Percentiles rank a stretch among this genome's conserved stretches.
Conservation (phyloP, 495 filamentous ascomycete species). For the Lophiotrema nucula region DNA sequence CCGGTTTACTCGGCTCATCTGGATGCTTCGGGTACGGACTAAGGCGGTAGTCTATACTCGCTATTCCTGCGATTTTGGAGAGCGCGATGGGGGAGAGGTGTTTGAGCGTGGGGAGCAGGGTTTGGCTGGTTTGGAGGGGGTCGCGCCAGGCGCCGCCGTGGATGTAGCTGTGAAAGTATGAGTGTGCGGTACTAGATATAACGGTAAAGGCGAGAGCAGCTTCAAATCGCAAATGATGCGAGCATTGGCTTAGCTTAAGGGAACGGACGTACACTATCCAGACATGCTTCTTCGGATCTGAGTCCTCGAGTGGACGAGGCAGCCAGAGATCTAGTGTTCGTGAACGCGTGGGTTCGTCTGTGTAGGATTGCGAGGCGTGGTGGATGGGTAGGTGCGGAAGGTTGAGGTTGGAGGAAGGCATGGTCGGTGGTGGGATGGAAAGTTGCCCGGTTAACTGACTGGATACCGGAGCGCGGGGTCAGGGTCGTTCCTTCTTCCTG, state of each 20-base stretch:
- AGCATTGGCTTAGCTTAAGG: too few relatives aligned
- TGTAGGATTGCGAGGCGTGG: slow-evolving; percentile 18
- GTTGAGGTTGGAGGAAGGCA: background rate
- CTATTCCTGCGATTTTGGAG: slow-evolving; percentile 28
- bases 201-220: too few relatives aligned
- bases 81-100: slow-evolving; percentile 8
- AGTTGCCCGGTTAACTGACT: too few relatives aligned
- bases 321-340: slow-evolving; percentile 31
- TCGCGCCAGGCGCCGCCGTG: slow-evolving; percentile 39
- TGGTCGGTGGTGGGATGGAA: too few relatives aligned
- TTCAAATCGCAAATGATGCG: too few relatives aligned
- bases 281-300: background rate
- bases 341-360: slow-evolving; percentile 4
- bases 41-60: slow-evolving; percentile 35
- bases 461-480: too few relatives aligned
- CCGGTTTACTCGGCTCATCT: slow-evolving; percentile 2
- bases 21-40: slow-evolving; percentile 26
- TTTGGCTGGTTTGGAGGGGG: slow-evolving; percentile 11
- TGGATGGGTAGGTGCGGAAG: background rate
- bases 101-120: slow-evolving; percentile 16
- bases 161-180: slow-evolving; percentile 30
- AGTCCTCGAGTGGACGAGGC: slow-evolving; percentile 18
- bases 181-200: too few relatives aligned
- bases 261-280: slow-evolving; percentile 28
- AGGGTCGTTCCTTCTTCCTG: too few relatives aligned